These are phyloP conservation scores for Pelargonium nanum DNA, from an alignment of 345 rosid species.

Conservation along the genomic window DNA sequence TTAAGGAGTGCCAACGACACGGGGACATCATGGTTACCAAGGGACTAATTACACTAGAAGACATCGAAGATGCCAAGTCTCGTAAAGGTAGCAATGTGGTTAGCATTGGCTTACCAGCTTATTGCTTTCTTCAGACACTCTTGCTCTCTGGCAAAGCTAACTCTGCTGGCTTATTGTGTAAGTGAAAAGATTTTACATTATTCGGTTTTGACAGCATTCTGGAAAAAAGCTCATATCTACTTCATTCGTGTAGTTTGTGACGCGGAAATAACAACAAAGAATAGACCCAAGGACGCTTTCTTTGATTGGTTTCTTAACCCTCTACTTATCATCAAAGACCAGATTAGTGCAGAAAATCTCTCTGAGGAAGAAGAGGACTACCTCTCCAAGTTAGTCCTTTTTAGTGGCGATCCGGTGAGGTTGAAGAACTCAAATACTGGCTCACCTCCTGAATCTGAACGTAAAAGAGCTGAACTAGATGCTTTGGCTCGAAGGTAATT, in stretches of 20 bases:
- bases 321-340: conserved; percentile 75
- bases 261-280: conserved; percentile 55
- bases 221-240: no score
- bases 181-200: conserved; percentile 12
- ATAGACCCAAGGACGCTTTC: conserved; percentile 73
- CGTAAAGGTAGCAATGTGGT: conserved; percentile 51
- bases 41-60: conserved; percentile 67
- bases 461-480: conserved; percentile 70
- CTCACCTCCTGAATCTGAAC: conserved; percentile 59
- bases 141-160: conserved; percentile 34
- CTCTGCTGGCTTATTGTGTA: conserved; percentile 52
- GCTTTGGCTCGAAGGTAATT: conserved; percentile 85
- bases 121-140: conserved; percentile 39
- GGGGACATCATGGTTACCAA: conserved; percentile 60
- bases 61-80: conserved; percentile 70
- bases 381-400: conserved; percentile 57
- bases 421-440: conserved; percentile 38
- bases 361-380: conserved; percentile 65
- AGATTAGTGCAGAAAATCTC: conserved; percentile 66
- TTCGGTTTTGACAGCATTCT: conserved; percentile 1
- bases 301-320: conserved; percentile 94
- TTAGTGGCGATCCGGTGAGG: conserved; percentile 51
- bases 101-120: conserved; percentile 82
- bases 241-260: conserved; percentile 32
- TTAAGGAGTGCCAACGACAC: conserved; percentile 41